Base-by-base conservation (phyloP, 2,329 filamentous ascomycete genomes). In the Blastomyces percursus region DNA sequence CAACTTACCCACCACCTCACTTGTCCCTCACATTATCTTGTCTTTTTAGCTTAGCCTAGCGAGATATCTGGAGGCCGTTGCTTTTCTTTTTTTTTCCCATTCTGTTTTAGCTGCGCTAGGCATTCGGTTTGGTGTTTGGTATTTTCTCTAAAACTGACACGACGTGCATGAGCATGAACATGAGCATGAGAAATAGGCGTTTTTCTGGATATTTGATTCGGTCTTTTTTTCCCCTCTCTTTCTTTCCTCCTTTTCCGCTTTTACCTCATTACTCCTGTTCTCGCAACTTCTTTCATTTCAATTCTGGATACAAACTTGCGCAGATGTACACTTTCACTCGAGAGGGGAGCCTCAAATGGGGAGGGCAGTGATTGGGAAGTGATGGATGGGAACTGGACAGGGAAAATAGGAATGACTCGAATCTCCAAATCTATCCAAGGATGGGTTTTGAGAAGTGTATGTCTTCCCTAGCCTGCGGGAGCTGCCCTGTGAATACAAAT, bases 101-200 rank as follows among this genome's bases (percentile, higher is more conserved):
- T 16, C 40, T 27, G 5, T 24, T 56, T 32, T 58, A 48, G 7
- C 12, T 30, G 32, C 51, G 32, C 55, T 21, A 30, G 24, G 38
- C 38, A 46, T 59, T 48, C 42, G 38, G 42, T n/a, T 59, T n/a
- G 56, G 56, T 32, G 56, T 59, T 59, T 59, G 27, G 12, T 30
- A 48, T 44, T 46, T 19, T 44, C 30, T 44, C 16, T 14, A 42
- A 42, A 27, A 12, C 46, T 19, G 56, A 40, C 12, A 59, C 38
- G 24, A 48, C 19, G n/a, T 12, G 52, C 52, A 58, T 46, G 42
- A 21, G 56, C 56, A 59, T 48, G 56, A 59, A 40, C 40, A 59
- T 59, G 40, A 59, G 56, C 56, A 59, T 59, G 56, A 59, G 24
- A 59, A n/a, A 59, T 24, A 46, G 56, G 56, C 40, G 56, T 59